These are phyloP conservation scores for Acanthamoeba triangularis DNA, from an alignment of 208 protist species.

Conservation along the genomic window DNA sequence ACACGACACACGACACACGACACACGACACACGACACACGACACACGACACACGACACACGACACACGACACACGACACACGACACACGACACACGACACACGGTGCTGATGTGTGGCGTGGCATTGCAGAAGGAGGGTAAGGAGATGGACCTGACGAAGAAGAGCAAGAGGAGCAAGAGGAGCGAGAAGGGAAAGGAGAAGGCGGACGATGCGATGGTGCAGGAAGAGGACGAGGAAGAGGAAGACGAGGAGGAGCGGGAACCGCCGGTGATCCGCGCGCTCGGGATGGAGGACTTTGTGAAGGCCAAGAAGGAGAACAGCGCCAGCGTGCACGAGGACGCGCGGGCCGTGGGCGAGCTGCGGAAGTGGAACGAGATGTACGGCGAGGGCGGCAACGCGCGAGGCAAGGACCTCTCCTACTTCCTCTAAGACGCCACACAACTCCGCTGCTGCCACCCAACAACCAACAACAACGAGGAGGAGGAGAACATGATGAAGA, in stretches of 20 bases:
- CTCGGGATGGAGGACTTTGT: conserved; percentile 83
- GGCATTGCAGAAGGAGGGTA: background rate
- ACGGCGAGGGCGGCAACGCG: conserved; percentile 84
- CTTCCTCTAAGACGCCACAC: conserved; percentile 42
- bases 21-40: background rate
- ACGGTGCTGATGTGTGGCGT: background rate
- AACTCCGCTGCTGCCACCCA: too few relatives aligned
- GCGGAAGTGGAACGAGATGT: conserved; percentile 89
- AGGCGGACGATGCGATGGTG: conserved; percentile 22
- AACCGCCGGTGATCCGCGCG: conserved; percentile 58
- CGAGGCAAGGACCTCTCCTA: conserved; percentile 72
- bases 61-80: background rate
- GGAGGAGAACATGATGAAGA: too few relatives aligned
- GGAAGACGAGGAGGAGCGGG: conserved; percentile 17
- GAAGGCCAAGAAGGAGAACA: conserved; percentile 86
- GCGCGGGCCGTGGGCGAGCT: conserved; percentile 81
- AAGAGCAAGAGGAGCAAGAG: background rate
- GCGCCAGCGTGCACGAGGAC: conserved; percentile 82
- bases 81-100: background rate
- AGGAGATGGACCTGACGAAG: conserved; percentile 7
- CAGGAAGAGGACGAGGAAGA: conserved; percentile 21
- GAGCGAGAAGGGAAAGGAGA: conserved; percentile 9
- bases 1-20: background rate
- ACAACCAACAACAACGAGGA: too few relatives aligned
- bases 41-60: background rate